phyloP scores from a whole-genome alignment of 1,139 yeast genomes.

The Geotrichum australiense region DNA sequence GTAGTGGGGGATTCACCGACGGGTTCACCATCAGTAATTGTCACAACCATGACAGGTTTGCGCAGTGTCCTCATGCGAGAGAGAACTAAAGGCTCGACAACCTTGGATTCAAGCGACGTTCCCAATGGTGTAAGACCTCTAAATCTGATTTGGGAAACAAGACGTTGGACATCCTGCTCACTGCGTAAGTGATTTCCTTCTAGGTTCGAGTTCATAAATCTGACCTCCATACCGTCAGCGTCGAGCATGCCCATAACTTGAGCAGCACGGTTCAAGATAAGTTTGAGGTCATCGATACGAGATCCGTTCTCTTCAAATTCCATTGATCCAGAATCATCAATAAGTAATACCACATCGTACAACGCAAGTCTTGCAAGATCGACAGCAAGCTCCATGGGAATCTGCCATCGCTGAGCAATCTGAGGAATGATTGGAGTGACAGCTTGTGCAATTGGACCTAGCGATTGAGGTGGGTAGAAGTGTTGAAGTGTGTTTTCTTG shows the following conservation, averaged over 20 bases:
- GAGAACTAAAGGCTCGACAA: conserved; percentile 30
- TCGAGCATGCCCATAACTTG: conserved; percentile 31
- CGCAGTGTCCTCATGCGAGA: too few relatives aligned
- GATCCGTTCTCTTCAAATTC: conserved; percentile 33
- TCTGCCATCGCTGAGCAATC: conserved; percentile 26
- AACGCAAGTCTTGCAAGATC: conserved; percentile 30
- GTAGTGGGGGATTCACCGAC: conserved; percentile 29
- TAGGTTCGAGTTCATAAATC: conserved; percentile 29
- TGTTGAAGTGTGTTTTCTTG: conserved; percentile 28
- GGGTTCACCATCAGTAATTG: conserved; percentile 33
- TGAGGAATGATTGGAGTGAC: conserved; percentile 24
- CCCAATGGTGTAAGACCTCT: conserved; percentile 32
- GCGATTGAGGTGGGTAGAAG: conserved; percentile 30
- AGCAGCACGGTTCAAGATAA: conserved; percentile 28
- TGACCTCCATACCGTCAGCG: conserved; percentile 30
- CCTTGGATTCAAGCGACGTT: conserved; percentile 26
- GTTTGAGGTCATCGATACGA: conserved; percentile 32
- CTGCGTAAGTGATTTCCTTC: conserved; percentile 26
- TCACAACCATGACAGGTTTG: conserved; percentile 30
- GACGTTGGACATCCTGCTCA: conserved; percentile 26
- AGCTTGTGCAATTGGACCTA: conserved; percentile 27
- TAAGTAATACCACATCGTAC: conserved; percentile 30
- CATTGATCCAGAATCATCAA: conserved; percentile 35
- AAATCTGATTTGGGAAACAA: conserved; percentile 27
- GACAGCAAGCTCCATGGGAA: conserved; percentile 30